Percentiles rank a stretch among this genome's conserved stretches.
phyloP scores from a whole-genome alignment of 352 stramenopile genomes.

The Globisporangium cederbergense region DNA sequence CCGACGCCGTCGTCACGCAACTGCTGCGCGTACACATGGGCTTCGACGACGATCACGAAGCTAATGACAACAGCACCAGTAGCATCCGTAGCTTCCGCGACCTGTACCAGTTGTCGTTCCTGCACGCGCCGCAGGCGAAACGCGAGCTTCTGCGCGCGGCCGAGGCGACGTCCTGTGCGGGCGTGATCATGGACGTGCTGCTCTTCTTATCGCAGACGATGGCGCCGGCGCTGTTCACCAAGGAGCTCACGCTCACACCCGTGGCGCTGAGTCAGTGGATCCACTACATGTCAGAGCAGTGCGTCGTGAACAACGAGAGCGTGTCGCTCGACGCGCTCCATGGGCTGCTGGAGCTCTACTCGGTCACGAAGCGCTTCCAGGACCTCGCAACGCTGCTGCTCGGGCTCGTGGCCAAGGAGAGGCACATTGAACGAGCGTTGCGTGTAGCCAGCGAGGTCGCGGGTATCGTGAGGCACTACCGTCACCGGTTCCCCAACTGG shows the following conservation, averaged over 20 bases:
- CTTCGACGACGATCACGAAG: slow-evolving; percentile 25
- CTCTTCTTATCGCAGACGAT: slow-evolving; percentile 80
- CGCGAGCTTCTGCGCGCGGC: slow-evolving; percentile 43
- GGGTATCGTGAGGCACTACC: slow-evolving; percentile 42
- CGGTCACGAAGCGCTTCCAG: slow-evolving; percentile 40
- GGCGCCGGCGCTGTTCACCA: slow-evolving; percentile 44
- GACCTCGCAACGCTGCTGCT: slow-evolving; percentile 58
- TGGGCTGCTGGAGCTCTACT: slow-evolving; percentile 43
- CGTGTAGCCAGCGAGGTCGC: slow-evolving; percentile 47
- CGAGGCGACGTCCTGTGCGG: slow-evolving; percentile 44
- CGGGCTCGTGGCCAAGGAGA: slow-evolving; percentile 46
- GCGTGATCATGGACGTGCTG: slow-evolving; percentile 68
- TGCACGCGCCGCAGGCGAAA: slow-evolving; percentile 41
- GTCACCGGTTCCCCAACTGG: slow-evolving; percentile 48
- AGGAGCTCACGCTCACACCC: slow-evolving; percentile 36
- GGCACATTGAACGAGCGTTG: slow-evolving; percentile 28
- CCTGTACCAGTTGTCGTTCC: slow-evolving; percentile 37
- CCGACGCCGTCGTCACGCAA: slow-evolving; percentile 53
- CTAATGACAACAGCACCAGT: slow-evolving; percentile 4
- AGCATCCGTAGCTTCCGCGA: slow-evolving; percentile 46
- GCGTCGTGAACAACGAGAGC: slow-evolving; percentile 42
- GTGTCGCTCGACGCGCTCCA: slow-evolving; percentile 44
- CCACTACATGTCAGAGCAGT: slow-evolving; percentile 59
- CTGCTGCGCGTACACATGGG: slow-evolving; percentile 87
- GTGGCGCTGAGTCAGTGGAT: slow-evolving; percentile 62